Evolutionary conservation across 331 rosid species (phyloP).

Genomic region (Malus hybrid): DNA sequence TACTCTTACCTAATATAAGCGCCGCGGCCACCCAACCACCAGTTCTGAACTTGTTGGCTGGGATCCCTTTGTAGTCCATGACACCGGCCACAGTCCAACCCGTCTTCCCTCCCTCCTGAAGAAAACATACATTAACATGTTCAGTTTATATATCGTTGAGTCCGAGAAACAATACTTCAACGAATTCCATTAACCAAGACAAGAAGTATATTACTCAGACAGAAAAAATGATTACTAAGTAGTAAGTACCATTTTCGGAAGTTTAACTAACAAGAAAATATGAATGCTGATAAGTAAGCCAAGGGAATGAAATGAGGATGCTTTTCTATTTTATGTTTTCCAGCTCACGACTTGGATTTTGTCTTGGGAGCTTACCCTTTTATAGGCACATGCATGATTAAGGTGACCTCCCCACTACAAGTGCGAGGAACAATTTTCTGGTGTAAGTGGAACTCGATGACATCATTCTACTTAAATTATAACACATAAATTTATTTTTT

Average conservation of each 20-base stretch:
- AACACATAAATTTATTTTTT: too few species aligned
- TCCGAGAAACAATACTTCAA: background rate
- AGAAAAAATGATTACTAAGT: background rate
- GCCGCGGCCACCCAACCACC: constrained; percentile 90
- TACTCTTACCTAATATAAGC: constrained; percentile 53
- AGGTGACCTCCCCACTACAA: background rate
- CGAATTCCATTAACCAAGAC: background rate
- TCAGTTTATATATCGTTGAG: background rate
- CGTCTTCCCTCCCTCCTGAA: constrained; percentile 59
- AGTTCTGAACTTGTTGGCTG: constrained; percentile 71
- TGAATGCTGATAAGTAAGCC: constrained; percentile 2
- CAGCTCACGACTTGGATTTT: constrained; percentile 23
- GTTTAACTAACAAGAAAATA: constrained; percentile 8
- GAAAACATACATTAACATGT: background rate
- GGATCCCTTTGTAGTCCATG: constrained; percentile 66
- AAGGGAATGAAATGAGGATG: background rate
- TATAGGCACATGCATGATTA: constrained; percentile 30
- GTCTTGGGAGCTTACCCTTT: constrained; percentile 32
- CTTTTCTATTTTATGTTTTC: constrained; percentile 11
- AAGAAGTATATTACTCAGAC: background rate
- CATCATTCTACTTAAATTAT: too few species aligned
- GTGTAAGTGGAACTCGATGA: too few species aligned
- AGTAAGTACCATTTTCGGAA: constrained; percentile 33
- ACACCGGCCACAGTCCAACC: constrained; percentile 63
- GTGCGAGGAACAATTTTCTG: too few species aligned